Evolutionary conservation across 2,329 filamentous ascomycete genomes (phyloP).

Genomic region (Sarocladiaceae sp.): DNA sequence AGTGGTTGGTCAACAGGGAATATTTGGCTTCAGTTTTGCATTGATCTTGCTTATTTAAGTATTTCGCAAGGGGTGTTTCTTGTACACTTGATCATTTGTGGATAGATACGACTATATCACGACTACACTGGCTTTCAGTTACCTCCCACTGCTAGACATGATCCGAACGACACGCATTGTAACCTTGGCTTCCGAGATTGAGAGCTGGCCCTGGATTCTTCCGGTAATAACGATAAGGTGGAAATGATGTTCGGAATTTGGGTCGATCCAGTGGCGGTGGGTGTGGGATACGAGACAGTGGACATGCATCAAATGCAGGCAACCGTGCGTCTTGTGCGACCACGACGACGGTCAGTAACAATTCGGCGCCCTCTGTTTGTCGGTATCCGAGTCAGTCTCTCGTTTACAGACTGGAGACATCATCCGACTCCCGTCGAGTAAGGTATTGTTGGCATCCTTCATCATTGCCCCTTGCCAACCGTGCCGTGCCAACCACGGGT

Average conservation of each 20-base stretch:
- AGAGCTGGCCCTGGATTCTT: too few species aligned
- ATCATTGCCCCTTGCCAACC: too few species aligned
- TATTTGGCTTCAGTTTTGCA: too few species aligned
- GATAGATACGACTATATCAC: slow-evolving; percentile 9
- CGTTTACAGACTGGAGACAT: too few species aligned
- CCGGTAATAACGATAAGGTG: not conserved
- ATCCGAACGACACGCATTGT: too few species aligned
- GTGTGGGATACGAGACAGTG: slow-evolving; percentile 7
- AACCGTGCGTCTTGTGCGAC: slow-evolving; percentile 4
- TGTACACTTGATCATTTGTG: not conserved
- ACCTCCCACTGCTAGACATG: too few species aligned
- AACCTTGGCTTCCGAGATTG: too few species aligned
- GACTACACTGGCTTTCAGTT: not conserved
- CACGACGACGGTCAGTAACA: not conserved
- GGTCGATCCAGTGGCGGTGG: not conserved
- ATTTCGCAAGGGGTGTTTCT: not conserved
- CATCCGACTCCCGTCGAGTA: too few species aligned
- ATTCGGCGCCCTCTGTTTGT: slow-evolving; percentile 1
- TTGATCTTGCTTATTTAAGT: not conserved
- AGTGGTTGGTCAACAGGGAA: too few species aligned
- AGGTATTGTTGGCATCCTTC: too few species aligned
- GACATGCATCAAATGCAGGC: not conserved
- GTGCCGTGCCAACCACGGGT: not conserved
- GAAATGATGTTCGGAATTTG: not conserved
- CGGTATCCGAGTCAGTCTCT: not conserved